A percentile compares a stretch with the other conserved stretches of the same genome.
These are phyloP conservation scores for Coemansia sp. DNA, from an alignment of 192 early-diverging fungal genomes.

Conservation along the genomic window DNA sequence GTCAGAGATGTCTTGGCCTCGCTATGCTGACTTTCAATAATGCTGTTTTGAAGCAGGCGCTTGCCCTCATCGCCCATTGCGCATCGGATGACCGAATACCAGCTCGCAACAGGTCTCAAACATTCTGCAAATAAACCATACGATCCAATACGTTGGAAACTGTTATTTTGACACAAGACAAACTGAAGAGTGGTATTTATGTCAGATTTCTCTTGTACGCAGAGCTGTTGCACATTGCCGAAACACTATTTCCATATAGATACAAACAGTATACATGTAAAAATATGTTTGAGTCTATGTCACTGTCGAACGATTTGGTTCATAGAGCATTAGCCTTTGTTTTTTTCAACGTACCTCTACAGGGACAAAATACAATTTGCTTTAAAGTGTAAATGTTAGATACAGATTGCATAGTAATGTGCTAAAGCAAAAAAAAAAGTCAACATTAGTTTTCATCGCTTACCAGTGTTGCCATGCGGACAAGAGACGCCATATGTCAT, in stretches of 20 bases:
- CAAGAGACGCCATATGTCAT: slow-evolving; percentile 36
- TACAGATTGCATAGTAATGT: slow-evolving; percentile 2
- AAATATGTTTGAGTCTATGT: not conserved
- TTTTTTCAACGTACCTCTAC: slow-evolving; percentile 12
- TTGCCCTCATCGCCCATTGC: slow-evolving; percentile 34
- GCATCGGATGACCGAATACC: slow-evolving; percentile 21
- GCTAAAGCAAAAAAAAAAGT: not conserved
- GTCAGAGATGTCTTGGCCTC: slow-evolving; percentile 29
- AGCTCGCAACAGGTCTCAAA: slow-evolving; percentile 15
- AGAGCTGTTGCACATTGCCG: slow-evolving; percentile 51
- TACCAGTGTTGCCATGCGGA: slow-evolving; percentile 40
- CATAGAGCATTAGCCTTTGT: not conserved
- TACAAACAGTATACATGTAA: not conserved
- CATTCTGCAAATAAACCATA: slow-evolving; percentile 35
- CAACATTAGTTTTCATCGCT: not conserved
- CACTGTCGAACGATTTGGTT: not conserved
- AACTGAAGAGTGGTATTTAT: slow-evolving; percentile 34
- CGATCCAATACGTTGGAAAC: slow-evolving; percentile 29
- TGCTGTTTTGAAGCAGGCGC: slow-evolving; percentile 24
- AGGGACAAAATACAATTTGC: not conserved
- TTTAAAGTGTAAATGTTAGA: not conserved
- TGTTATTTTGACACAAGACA: slow-evolving; percentile 36
- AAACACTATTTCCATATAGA: slow-evolving; percentile 29
- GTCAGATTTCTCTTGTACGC: slow-evolving; percentile 42
- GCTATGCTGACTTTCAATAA: slow-evolving; percentile 8